A percentile compares a stretch with the other conserved stretches of the same genome.
Evolutionary conservation across 2,329 filamentous ascomycete genomes (phyloP).

Genomic region (Peltaster fructicola): DNA sequence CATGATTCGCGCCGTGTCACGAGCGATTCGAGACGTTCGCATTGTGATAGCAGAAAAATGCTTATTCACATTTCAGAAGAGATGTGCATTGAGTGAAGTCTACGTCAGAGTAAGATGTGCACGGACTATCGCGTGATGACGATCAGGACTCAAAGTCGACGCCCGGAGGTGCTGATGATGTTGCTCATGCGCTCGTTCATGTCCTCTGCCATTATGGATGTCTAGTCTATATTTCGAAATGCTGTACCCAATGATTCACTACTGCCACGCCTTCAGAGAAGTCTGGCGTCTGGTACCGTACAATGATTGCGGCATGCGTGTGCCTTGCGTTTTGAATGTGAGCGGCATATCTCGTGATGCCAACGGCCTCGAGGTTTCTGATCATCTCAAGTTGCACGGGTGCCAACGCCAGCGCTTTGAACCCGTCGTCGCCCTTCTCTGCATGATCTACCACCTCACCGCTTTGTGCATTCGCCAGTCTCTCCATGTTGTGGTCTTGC

Average conservation of each 20-base stretch:
- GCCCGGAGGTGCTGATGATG: too few species aligned
- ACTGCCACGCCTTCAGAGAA: constrained; percentile 67
- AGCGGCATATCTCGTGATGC: constrained; percentile 43
- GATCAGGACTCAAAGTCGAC: too few species aligned
- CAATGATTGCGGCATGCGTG: constrained; percentile 79
- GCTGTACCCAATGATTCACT: constrained; percentile 60
- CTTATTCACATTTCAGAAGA: too few species aligned
- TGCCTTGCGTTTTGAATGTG: constrained; percentile 64
- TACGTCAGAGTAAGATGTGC: too few species aligned
- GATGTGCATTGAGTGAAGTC: too few species aligned
- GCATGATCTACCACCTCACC: constrained; percentile 25
- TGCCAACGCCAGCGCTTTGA: constrained; percentile 59
- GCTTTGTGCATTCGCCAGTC: constrained; percentile 47
- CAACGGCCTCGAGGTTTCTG: constrained; percentile 48
- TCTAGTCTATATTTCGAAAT: constrained; percentile 42
- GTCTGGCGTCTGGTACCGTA: constrained; percentile 46
- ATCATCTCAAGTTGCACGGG: constrained; percentile 75
- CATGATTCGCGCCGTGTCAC: too few species aligned
- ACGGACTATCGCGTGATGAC: too few species aligned
- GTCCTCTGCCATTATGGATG: too few species aligned
- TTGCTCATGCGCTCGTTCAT: too few species aligned
- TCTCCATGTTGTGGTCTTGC: constrained; percentile 63
- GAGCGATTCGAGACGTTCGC: too few species aligned
- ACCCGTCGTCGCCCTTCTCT: constrained; percentile 6
- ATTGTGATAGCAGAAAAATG: too few species aligned